Conservation (phyloP, 257 asterid species). For the Jaltomata sinuosa region DNA sequence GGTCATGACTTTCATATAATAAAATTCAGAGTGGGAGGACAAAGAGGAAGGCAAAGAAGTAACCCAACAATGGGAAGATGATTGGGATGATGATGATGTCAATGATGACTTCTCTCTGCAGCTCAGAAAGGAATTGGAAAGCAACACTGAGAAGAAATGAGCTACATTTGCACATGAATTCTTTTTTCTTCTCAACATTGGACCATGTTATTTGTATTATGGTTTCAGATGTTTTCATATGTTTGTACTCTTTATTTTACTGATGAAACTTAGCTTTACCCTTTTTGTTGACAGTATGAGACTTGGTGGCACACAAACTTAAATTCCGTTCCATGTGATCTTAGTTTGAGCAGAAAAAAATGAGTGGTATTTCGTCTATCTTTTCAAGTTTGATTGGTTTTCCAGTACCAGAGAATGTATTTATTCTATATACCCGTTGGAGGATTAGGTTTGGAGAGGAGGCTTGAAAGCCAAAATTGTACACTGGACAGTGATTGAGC, state of each 20-base stretch:
- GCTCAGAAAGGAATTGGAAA: conserved; percentile 76
- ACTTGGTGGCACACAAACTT: background rate
- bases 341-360: background rate
- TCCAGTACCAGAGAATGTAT: background rate
- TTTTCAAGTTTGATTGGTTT: background rate
- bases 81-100: conserved; percentile 95
- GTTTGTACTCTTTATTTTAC: background rate
- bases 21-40: conserved; percentile 56
- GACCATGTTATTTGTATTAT: background rate
- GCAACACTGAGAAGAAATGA: conserved; percentile 52
- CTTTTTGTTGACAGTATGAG: background rate
- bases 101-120: conserved; percentile 85
- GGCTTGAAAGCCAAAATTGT: background rate
- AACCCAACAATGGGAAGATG: conserved; percentile 92
- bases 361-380: background rate
- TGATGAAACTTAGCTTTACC: background rate
- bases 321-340: background rate
- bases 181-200: background rate
- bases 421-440: background rate
- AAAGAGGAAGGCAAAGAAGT: conserved; percentile 69
- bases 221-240: background rate
- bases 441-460: background rate
- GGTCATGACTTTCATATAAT: background rate
- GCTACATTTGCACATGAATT: conserved; percentile 12
- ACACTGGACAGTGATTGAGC: background rate